Conservation (phyloP, 1,284 basidiomycete genomes). For the Leccinum solheimii region DNA sequence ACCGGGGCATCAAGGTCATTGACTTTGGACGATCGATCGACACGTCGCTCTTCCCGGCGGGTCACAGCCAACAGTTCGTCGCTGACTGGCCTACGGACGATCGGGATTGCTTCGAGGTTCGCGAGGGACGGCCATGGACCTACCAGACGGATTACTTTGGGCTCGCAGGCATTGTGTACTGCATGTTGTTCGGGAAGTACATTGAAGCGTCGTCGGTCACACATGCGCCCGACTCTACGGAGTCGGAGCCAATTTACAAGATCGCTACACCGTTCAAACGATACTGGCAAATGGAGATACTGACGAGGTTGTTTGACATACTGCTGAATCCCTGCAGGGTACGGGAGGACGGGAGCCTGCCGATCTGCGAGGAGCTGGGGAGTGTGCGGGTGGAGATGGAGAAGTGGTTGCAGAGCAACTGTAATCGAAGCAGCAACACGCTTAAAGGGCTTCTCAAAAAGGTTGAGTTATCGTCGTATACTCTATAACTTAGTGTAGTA, state of each 20-base stretch:
- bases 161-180: slow-evolving; percentile 89
- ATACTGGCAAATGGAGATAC: slow-evolving; percentile 93
- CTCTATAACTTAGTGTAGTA: slow-evolving; percentile 20
- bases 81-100: slow-evolving; percentile 89
- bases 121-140: slow-evolving; percentile 83
- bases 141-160: slow-evolving; percentile 97
- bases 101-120: slow-evolving; percentile 89
- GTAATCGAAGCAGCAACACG: slow-evolving; percentile 84
- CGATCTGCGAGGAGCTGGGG: slow-evolving; percentile 69
- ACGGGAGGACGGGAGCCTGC: slow-evolving; percentile 57
- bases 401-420: slow-evolving; percentile 77
- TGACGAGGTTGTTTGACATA: slow-evolving; percentile 83
- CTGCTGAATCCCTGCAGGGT: slow-evolving; percentile 78
- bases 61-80: slow-evolving; percentile 69
- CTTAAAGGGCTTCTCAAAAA: slow-evolving; percentile 84
- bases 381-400: slow-evolving; percentile 81
- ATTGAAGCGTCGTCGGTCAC: slow-evolving; percentile 70
- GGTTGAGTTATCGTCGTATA: slow-evolving; percentile 58
- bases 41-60: slow-evolving; percentile 70
- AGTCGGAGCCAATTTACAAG: slow-evolving; percentile 50
- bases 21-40: slow-evolving; percentile 97
- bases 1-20: slow-evolving; percentile 90
- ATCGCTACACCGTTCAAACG: slow-evolving; percentile 82
- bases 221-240: slow-evolving; percentile 35
- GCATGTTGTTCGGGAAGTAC: slow-evolving; percentile 95